phyloP scores from a whole-genome alignment of 2,329 filamentous ascomycete species.

The Podosphaera fusca region DNA sequence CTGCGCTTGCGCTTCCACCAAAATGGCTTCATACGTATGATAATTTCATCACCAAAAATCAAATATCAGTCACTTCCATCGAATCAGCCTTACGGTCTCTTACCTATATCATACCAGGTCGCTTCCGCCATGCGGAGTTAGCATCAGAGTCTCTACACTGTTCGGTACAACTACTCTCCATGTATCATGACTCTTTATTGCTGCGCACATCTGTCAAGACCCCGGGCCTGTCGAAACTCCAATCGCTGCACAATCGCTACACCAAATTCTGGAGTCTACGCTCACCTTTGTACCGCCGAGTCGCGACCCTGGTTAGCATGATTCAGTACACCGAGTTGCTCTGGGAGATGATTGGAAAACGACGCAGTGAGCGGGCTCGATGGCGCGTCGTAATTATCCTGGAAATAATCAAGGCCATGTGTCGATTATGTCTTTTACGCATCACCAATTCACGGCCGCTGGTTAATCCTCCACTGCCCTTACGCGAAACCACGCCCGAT shows the following conservation, averaged over 20 bases:
- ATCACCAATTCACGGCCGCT: conserved; percentile 67
- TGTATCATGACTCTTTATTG: conserved; percentile 82
- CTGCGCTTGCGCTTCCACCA: conserved; percentile 23
- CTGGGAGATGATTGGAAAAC: conserved; percentile 93
- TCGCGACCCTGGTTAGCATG: conserved; percentile 66
- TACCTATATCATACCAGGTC: conserved; percentile 87
- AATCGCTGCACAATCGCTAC: conserved; percentile 37
- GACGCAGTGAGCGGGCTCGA: conserved; percentile 56
- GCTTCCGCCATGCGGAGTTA: conserved; percentile 79
- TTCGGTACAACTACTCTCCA: conserved; percentile 65
- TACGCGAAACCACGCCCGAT: conserved; percentile 56
- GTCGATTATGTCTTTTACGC: conserved; percentile 55
- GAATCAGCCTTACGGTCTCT: conserved; percentile 80
- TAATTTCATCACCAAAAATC: conserved; percentile 87
- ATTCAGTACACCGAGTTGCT: conserved; percentile 86
- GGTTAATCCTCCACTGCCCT: conserved; percentile 63
- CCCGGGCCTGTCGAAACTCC: conserved; percentile 25
- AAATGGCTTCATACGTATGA: conserved; percentile 52
- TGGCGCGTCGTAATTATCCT: conserved; percentile 77
- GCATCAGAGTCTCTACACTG: conserved; percentile 84
- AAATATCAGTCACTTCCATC: conserved; percentile 80
- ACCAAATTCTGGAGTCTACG: conserved; percentile 42
- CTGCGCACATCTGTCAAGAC: conserved; percentile 37
- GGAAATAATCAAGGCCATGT: conserved; percentile 69
- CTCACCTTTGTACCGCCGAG: conserved; percentile 49